Percentiles rank a stretch among this genome's conserved stretches.
phyloP scores from a whole-genome alignment of 2,329 filamentous ascomycete species.

The Xylariomycetidae sp. region DNA sequence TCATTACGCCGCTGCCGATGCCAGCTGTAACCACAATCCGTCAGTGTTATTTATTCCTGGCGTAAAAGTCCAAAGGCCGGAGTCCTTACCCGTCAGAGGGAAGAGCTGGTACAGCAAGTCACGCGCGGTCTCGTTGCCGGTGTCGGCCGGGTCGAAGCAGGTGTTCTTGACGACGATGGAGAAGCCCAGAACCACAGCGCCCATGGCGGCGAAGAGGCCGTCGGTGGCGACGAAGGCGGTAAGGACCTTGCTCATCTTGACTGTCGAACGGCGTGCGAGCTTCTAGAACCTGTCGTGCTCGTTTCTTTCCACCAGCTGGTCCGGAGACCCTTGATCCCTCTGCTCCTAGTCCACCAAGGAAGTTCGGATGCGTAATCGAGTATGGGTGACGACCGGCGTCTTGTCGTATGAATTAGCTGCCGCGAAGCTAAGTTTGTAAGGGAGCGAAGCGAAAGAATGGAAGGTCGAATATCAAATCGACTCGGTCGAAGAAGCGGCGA shows the following conservation, averaged over 20 bases:
- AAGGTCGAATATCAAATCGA: too few species aligned
- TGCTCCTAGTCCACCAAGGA: neutral
- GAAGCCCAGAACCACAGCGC: conserved; percentile 50
- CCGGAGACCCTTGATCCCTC: conserved; percentile 3
- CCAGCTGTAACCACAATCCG: conserved; percentile 41
- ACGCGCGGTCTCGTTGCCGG: conserved; percentile 43
- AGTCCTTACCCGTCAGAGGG: conserved; percentile 42
- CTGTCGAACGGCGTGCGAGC: conserved; percentile 1
- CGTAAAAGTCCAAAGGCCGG: too few species aligned
- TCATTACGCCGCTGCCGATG: conserved; percentile 65
- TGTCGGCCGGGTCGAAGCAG: conserved; percentile 34
- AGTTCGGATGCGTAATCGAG: too few species aligned
- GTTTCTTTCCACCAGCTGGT: neutral
- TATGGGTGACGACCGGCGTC: conserved; percentile 3
- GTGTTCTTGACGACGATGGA: conserved; percentile 45
- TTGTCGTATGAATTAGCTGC: neutral
- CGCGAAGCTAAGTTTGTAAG: too few species aligned
- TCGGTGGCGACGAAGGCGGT: conserved; percentile 42
- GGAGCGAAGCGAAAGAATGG: too few species aligned
- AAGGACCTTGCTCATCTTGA: conserved; percentile 50
- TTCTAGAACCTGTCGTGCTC: neutral
- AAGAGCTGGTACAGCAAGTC: conserved; percentile 48
- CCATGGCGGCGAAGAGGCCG: conserved; percentile 46
- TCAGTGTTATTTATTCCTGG: too few species aligned
- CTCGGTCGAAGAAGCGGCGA: too few species aligned